Evolutionary conservation across 257 asterid genomes (phyloP).

Genomic region (Fraxinus americana): DNA sequence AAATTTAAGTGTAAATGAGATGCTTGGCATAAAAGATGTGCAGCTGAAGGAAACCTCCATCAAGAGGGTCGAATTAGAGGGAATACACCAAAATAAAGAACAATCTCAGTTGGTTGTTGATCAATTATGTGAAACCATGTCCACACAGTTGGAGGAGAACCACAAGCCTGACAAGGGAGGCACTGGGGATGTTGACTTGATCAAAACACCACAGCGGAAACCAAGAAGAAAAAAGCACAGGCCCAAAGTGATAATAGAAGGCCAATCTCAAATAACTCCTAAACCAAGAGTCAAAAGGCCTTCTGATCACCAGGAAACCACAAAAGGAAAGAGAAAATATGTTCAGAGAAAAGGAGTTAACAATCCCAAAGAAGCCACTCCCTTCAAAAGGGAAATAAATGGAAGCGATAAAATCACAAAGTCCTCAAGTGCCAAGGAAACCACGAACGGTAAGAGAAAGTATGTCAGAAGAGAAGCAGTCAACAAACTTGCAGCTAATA

Average conservation of each 20-base stretch:
- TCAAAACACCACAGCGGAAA: constrained; percentile 68
- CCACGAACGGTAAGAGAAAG: constrained; percentile 43
- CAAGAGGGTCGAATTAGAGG: constrained; percentile 33
- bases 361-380: constrained; percentile 28
- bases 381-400: constrained; percentile 34
- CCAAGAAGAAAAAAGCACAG: constrained; percentile 82
- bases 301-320: constrained; percentile 38
- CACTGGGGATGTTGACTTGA: constrained; percentile 46
- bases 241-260: constrained; percentile 86
- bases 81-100: constrained; percentile 31
- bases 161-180: constrained; percentile 78
- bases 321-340: constrained; percentile 60
- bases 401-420: constrained; percentile 29
- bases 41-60: constrained; percentile 21
- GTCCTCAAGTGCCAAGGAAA: constrained; percentile 32
- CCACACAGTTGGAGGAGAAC: constrained; percentile 56
- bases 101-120: constrained; percentile 38
- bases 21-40: constrained; percentile 25
- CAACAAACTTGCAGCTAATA: constrained; percentile 34
- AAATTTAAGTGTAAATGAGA: constrained; percentile 27
- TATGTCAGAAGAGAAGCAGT: constrained; percentile 36
- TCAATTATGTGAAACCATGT: constrained; percentile 31
- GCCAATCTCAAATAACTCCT: constrained; percentile 49
- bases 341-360: constrained; percentile 41
- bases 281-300: constrained; percentile 43